Evolutionary conservation across 768 basidiomycete species (phyloP).

Genomic region (Suillus subalutaceus): DNA sequence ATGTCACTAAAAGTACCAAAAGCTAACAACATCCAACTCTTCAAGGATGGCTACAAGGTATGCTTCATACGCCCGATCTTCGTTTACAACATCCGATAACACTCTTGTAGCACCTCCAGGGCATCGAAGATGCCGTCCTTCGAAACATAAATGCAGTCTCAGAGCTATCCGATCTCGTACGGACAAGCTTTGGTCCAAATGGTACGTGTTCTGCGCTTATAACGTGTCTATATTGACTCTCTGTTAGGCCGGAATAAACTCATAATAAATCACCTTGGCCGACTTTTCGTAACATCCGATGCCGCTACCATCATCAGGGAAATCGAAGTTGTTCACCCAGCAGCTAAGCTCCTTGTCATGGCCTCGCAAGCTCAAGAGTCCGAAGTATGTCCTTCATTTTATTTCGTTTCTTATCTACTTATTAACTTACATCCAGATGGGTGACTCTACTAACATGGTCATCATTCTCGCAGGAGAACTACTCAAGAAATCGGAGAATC

Average conservation of each 20-base stretch:
- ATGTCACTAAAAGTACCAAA: constrained; percentile 98
- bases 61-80: constrained; percentile 12
- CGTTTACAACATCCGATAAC: constrained; percentile 11
- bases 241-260: constrained; percentile 90
- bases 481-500: constrained; percentile 88
- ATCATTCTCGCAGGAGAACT: constrained; percentile 95
- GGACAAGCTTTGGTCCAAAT: constrained; percentile 96
- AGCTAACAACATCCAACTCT: constrained; percentile 83
- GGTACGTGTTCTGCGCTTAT: constrained; percentile 52
- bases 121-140: constrained; percentile 95
- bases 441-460: constrained; percentile 95
- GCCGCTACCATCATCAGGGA: constrained; percentile 98
- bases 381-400: constrained; percentile 59
- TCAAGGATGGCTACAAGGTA: constrained; percentile 98
- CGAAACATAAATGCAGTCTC: constrained; percentile 96
- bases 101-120: constrained; percentile 67
- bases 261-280: constrained; percentile 94
- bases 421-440: constrained; percentile 65
- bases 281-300: constrained; percentile 97
- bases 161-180: constrained; percentile 91
- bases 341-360: constrained; percentile 99
- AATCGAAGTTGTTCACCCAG: constrained; percentile 98
- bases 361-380: constrained; percentile 94
- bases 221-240: constrained; percentile 9
- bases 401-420: constrained; percentile 5